Conservation (phyloP, 305 asterid species). For the Solanum chacoense region DNA sequence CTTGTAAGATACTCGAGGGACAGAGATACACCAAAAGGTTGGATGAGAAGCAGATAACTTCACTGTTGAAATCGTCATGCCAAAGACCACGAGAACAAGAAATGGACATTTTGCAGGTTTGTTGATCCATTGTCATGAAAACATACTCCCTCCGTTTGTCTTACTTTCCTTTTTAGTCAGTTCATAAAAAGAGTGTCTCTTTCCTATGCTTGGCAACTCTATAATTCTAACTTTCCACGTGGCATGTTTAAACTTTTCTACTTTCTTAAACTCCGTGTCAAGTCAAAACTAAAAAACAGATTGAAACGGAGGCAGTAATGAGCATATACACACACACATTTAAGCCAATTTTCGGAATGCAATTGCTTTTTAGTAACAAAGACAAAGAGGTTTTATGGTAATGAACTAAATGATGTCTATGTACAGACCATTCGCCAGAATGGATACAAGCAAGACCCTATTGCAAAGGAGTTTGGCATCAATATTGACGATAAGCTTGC, state of each 20-base stretch:
- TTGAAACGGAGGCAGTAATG: neutral
- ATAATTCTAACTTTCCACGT: neutral
- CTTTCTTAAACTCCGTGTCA: neutral
- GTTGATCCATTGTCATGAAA: neutral
- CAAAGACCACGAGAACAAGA: constrained; percentile 32
- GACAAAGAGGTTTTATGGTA: neutral
- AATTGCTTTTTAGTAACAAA: neutral
- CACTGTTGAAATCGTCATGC: constrained; percentile 26
- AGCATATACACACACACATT: neutral
- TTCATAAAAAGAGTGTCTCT: neutral
- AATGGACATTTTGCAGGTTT: constrained; percentile 27
- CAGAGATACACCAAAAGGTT: constrained; percentile 30
- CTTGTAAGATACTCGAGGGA: constrained; percentile 34
- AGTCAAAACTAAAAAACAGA: neutral
- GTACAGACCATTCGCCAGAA: constrained; percentile 23
- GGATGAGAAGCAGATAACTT: constrained; percentile 30
- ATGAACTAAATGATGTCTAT: neutral
- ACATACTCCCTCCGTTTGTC: neutral
- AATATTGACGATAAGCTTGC: constrained; percentile 22
- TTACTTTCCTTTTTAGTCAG: neutral
- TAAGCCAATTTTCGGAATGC: neutral
- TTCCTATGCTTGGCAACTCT: neutral
- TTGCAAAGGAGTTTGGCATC: constrained; percentile 29
- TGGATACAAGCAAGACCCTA: constrained; percentile 19
- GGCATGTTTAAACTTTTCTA: neutral